Percentiles rank a stretch among this genome's conserved stretches.
Conservation (phyloP, 345 rosid species). For the Populus simonii region DNA sequence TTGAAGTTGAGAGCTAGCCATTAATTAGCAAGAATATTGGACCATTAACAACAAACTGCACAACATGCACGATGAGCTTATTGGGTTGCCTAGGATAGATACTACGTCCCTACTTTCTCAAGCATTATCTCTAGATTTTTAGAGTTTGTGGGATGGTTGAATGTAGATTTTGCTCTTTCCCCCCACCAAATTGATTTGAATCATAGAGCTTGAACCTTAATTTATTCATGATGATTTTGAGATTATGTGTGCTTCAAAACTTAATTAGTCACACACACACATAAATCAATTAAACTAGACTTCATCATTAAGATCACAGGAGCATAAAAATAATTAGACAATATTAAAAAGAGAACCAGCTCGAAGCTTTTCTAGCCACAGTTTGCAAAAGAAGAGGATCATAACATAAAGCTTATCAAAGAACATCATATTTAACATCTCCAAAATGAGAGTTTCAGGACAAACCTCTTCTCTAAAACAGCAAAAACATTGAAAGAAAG, state of each 20-base stretch:
- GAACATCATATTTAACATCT: slow-evolving; percentile 6
- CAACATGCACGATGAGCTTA: slow-evolving; percentile 8
- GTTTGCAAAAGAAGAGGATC: neutral
- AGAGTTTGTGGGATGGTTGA: neutral
- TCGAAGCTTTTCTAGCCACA: neutral
- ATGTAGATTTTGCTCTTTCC: neutral
- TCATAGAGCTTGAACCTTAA: neutral
- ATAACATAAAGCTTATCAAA: neutral
- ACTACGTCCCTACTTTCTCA: neutral
- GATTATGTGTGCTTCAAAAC: neutral
- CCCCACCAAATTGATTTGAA: neutral
- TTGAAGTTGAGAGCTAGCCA: slow-evolving; percentile 11
- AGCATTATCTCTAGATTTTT: slow-evolving; percentile 13
- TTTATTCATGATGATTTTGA: neutral
- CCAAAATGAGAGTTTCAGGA: slow-evolving; percentile 11
- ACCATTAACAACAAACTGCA: slow-evolving; percentile 21
- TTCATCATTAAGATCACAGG: slow-evolving; percentile 1
- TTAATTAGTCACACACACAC: neutral
- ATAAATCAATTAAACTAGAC: no score
- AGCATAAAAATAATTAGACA: neutral
- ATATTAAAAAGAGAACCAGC: neutral
- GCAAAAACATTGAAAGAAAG: slow-evolving; percentile 3
- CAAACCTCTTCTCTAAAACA: slow-evolving; percentile 32
- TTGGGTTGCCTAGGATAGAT: slow-evolving; percentile 2
- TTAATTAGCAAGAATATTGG: slow-evolving; percentile 19